Evolutionary conservation across 1,284 basidiomycete genomes (phyloP), one percentile per base, ranked within the genome.

Genomic region (Ceratobasidium sp.): DNA sequence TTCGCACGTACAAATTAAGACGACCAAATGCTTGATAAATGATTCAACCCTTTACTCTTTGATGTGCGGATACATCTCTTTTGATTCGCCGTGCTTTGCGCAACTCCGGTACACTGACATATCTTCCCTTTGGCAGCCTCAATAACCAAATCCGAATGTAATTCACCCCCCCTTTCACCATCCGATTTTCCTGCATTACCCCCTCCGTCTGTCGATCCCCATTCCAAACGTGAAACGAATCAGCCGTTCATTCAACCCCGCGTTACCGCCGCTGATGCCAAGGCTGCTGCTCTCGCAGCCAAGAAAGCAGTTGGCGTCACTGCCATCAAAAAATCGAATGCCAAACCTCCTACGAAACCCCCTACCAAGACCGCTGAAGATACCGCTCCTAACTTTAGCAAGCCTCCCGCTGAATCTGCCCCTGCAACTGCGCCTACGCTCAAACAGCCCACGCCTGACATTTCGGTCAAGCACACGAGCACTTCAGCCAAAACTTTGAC

Each of bases 101-200:
- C 83, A 53, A 91, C 88, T 89, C 88, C 88, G 88, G 88, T 88
- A 86, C 82, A 85, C 82, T 75, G 77, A 74, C 74, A 62, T 71
- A 57, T 72, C n/a, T 77, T 75, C 80, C 78, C 81, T 82, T 77
- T 79, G 45, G 21, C 39, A 69, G 65, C 84, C 83, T 81, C 81
- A 81, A 83, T 77, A 78, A 80, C 46, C 57, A 55, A 69, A 57
- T 69, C 65, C 65, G 65, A 69, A 55, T 76, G 81, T 62, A 79
- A 53, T 59, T 62, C 71, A 8, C 65, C 82, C 67, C 78, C 80
- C 72, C 83, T 92, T 74, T 90, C 91, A 75, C 82, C 87, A 57
- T 82, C 86, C 78, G 91, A 92, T 79, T 93, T 93, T 78, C 92
- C 91, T 73, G 89, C 87, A 28, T 80, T 90, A 46, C 81, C 82